Percentiles rank a stretch among this genome's conserved stretches.
Evolutionary conservation across 768 basidiomycete genomes (phyloP).

Genomic region (Candolleomyces aberdarensis): DNA sequence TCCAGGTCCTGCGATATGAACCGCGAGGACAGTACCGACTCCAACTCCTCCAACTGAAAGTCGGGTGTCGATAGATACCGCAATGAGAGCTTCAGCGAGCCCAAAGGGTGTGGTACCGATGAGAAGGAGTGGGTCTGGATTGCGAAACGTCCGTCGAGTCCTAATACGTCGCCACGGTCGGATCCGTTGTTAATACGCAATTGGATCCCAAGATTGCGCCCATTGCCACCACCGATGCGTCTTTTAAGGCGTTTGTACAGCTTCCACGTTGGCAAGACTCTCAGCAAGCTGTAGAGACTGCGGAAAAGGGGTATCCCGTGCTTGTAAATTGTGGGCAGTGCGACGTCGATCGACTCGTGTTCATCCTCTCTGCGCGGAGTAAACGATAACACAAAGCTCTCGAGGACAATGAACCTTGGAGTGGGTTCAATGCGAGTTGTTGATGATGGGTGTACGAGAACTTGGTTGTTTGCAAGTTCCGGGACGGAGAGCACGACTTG

Average conservation of each 20-base stretch:
- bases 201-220: conserved; percentile 22
- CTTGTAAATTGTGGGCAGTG: conserved; percentile 76
- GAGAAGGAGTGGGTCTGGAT: conserved; percentile 61
- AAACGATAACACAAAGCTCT: conserved; percentile 11
- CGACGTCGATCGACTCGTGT: conserved; percentile 38
- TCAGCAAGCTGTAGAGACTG: conserved; percentile 68
- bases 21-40: conserved; percentile 69
- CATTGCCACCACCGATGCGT: conserved; percentile 17
- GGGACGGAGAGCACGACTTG: conserved; percentile 65
- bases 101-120: conserved; percentile 63
- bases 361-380: conserved; percentile 4
- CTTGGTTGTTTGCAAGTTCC: conserved; percentile 65
- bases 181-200: conserved; percentile 22
- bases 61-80: conserved; percentile 65
- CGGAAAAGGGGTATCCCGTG: conserved; percentile 81
- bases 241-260: conserved; percentile 59
- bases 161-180: conserved; percentile 23
- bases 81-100: conserved; percentile 56
- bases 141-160: conserved; percentile 41
- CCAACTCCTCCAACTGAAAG: conserved; percentile 75
- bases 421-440: conserved; percentile 67
- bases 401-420: conserved; percentile 48
- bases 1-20: conserved; percentile 62
- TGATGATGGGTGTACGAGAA: conserved; percentile 62
- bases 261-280: conserved; percentile 76